Base-by-base conservation (phyloP, 2,329 filamentous ascomycete genomes). In the Fusarium sp. region DNA sequence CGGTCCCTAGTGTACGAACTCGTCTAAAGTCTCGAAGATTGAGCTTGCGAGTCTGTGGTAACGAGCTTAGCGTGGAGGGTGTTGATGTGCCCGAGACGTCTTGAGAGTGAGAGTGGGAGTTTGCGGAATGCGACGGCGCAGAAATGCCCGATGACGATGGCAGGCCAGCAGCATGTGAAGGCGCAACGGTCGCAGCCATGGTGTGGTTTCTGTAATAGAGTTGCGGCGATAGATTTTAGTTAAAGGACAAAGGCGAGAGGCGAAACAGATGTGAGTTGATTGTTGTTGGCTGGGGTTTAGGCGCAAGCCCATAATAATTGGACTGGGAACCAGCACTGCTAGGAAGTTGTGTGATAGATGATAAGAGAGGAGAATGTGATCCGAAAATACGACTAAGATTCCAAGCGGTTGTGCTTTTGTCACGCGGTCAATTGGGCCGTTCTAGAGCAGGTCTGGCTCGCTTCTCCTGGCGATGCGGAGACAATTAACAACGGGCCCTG, bases 1-100 rank as follows among this genome's bases (percentile, higher is more conserved):
- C 91, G 39, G 91, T 94, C 65, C 90, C 92, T 66, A 95, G 81
- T 14, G 92, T 94, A 77, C 91, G 89, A 68, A 94, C 84, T 48
- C 92, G 83, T 62, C 88, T 83, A 76, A 94, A 94, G 80, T 94
- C 90, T 40, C 75, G 73, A 32, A 77, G 72, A 39, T 75, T 71
- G 53, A 79, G 74, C 49, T 71, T 75, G 56, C 59, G 75, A 21
- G 71, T 74, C 36, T 73, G 65, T 19, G 75, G 73, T 28, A 74
- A 63, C 20, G 74, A 67, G 28, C 68, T 56, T 55, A 69, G 64
- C 38, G 54, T 40, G 43, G 62, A 48, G 26, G 64, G 49, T 11
- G 61, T 42, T 20, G 62, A 40, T 38, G 36, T 44, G 55, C 57
- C 47, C 32, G 58, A 46, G 43, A 62, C 53, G 54, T 68, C 56